Conservation (phyloP, 2,329 filamentous ascomycete species). For the Venturia nashicola region DNA sequence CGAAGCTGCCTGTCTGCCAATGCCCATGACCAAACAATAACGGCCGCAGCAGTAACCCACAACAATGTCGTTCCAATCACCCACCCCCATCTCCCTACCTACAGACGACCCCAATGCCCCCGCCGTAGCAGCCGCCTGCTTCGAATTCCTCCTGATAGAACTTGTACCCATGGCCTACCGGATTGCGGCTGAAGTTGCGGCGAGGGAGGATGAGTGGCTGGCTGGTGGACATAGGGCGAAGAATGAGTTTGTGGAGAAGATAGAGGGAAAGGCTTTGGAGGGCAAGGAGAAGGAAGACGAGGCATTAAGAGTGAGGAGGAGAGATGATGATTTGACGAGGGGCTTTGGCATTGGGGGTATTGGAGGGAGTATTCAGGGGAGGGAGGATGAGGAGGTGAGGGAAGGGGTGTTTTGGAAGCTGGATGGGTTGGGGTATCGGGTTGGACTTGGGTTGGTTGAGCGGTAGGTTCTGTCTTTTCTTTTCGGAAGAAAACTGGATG, state of each 20-base stretch:
- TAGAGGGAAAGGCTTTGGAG: neutral
- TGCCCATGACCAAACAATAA: neutral
- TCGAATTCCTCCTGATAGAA: conserved; percentile 94
- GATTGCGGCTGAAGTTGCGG: conserved; percentile 61
- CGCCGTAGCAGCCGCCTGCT: conserved; percentile 70
- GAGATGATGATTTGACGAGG: conserved; percentile 14
- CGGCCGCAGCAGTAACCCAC: too few relatives aligned
- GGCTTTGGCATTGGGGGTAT: conserved; percentile 14
- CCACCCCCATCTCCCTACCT: neutral
- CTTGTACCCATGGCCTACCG: conserved; percentile 89
- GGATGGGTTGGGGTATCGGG: conserved; percentile 77
- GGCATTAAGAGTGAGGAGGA: conserved; percentile 10
- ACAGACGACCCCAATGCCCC: conserved; percentile 54
- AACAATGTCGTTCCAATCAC: neutral
- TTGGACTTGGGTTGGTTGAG: conserved; percentile 85
- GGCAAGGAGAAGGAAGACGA: conserved; percentile 11
- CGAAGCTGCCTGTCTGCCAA: neutral
- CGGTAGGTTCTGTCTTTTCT: conserved; percentile 41
- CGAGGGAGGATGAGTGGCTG: conserved; percentile 28
- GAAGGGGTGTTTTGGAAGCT: conserved; percentile 79
- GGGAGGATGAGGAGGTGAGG: conserved; percentile 68
- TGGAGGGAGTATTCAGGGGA: conserved; percentile 16
- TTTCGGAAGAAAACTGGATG: neutral
- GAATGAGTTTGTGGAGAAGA: neutral
- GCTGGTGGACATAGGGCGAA: conserved; percentile 1